Percentiles rank a stretch among this genome's conserved stretches.
Conservation (phyloP, 23 red algal genomes). For the Chondrus crispus region DNA sequence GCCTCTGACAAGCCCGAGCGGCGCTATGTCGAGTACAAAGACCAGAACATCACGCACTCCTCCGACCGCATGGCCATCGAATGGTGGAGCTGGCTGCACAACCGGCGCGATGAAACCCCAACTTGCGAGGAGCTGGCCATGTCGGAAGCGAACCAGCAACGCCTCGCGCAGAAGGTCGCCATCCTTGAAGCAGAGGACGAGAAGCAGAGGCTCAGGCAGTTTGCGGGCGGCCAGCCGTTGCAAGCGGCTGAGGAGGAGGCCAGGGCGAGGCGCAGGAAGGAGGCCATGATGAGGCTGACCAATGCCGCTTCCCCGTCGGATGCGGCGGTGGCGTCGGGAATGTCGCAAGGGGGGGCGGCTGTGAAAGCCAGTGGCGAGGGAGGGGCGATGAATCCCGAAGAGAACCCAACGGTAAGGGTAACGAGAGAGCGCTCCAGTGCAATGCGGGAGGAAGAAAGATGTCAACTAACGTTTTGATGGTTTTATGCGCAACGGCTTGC, state of each 20-base stretch:
- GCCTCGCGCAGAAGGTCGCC: constrained; percentile 32
- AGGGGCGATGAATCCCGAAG: background rate
- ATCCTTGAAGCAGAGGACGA: constrained; percentile 49
- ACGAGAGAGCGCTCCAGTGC: background rate
- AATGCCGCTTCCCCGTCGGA: constrained; percentile 19
- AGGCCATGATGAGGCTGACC: constrained; percentile 24
- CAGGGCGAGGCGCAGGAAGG: background rate
- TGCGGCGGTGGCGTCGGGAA: background rate
- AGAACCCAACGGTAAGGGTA: constrained; percentile 20
- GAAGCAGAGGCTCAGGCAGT: constrained; percentile 40
- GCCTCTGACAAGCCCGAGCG: constrained; percentile 46
- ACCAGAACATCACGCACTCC: constrained; percentile 21
- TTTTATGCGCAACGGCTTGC: background rate
- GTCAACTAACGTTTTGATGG: background rate
- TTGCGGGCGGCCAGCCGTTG: background rate
- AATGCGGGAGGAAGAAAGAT: background rate
- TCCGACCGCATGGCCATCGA: constrained; percentile 49
- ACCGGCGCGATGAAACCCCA: constrained; percentile 26
- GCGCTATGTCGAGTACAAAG: constrained; percentile 65
- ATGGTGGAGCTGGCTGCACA: constrained; percentile 61
- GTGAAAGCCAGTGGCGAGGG: background rate
- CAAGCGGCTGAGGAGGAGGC: background rate
- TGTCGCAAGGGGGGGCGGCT: background rate
- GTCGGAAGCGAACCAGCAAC: background rate
- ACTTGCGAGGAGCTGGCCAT: constrained; percentile 1